phyloP scores from a whole-genome alignment of 305 asterid genomes.

The Fraxinus sp. region DNA sequence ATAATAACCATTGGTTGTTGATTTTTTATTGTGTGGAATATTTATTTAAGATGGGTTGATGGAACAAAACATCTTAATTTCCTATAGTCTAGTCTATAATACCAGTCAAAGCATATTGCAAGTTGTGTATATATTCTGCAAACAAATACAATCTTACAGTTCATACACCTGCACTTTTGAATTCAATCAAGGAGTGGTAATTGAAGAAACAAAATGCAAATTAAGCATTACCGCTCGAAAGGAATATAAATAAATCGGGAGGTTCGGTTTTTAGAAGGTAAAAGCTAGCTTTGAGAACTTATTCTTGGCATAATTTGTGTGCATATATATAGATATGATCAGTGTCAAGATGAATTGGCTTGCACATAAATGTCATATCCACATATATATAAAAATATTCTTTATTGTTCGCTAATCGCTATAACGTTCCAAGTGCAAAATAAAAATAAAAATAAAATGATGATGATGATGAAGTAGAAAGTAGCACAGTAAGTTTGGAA shows the following conservation, averaged over 20 bases:
- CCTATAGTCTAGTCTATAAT: not conserved
- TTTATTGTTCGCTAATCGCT: no score
- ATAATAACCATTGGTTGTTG: not conserved
- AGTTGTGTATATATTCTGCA: not conserved
- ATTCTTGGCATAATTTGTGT: not conserved
- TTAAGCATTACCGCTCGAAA: slow-evolving; percentile 1
- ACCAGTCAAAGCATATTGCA: not conserved
- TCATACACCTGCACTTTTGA: not conserved
- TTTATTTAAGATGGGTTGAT: not conserved
- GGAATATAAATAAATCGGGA: slow-evolving; percentile 8
- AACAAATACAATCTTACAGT: not conserved
- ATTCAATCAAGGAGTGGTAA: not conserved
- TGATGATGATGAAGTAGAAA: no score
- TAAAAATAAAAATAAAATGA: no score
- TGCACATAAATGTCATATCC: not conserved
- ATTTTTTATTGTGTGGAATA: not conserved
- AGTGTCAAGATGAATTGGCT: not conserved
- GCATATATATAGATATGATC: not conserved
- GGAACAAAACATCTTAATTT: not conserved
- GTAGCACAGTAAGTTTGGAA: no score
- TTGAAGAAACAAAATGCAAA: not conserved
- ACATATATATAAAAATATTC: no score
- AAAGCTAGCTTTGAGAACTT: not conserved
- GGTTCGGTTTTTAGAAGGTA: not conserved
- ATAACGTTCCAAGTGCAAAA: no score